Percentiles rank a stretch among this genome's conserved stretches.
These are phyloP conservation scores for Gracilaria caudata DNA, from an alignment of 23 red algal species.

Conservation along the genomic window DNA sequence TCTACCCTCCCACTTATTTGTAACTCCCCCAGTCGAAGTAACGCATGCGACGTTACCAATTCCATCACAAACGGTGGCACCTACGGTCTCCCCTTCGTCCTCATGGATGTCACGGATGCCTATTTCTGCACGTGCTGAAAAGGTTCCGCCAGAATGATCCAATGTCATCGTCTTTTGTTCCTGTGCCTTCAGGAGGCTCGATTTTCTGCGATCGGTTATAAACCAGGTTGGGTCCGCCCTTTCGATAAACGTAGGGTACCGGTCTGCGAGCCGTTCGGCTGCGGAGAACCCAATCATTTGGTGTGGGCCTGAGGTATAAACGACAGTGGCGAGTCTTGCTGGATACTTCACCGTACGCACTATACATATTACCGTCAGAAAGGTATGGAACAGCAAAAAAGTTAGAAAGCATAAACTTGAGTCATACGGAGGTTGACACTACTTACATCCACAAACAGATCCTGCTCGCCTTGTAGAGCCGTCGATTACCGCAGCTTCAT, in stretches of 20 bases:
- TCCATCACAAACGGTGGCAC: slow-evolving; percentile 67
- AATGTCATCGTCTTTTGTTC: slow-evolving; percentile 9
- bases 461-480: slow-evolving; percentile 36
- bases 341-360: slow-evolving; percentile 73
- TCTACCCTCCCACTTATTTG: slow-evolving; percentile 75
- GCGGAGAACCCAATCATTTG: slow-evolving; percentile 52
- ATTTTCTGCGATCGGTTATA: slow-evolving; percentile 44
- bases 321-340: slow-evolving; percentile 69
- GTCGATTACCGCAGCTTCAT: slow-evolving; percentile 80
- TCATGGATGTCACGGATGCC: not conserved
- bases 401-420: slow-evolving; percentile 3
- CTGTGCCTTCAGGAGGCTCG: slow-evolving; percentile 18
- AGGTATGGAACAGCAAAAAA: not conserved
- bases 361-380: not conserved
- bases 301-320: slow-evolving; percentile 30
- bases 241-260: slow-evolving; percentile 38
- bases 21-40: slow-evolving; percentile 82
- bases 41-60: slow-evolving; percentile 72
- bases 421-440: not conserved
- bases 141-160: slow-evolving; percentile 39
- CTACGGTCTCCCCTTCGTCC: slow-evolving; percentile 71
- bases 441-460: slow-evolving; percentile 41
- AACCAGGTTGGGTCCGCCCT: slow-evolving; percentile 46
- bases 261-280: slow-evolving; percentile 42
- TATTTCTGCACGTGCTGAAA: not conserved